These are phyloP conservation scores for Arthrobotrys entomopaga DNA, from an alignment of 2,329 filamentous ascomycete genomes.

Conservation along the genomic window DNA sequence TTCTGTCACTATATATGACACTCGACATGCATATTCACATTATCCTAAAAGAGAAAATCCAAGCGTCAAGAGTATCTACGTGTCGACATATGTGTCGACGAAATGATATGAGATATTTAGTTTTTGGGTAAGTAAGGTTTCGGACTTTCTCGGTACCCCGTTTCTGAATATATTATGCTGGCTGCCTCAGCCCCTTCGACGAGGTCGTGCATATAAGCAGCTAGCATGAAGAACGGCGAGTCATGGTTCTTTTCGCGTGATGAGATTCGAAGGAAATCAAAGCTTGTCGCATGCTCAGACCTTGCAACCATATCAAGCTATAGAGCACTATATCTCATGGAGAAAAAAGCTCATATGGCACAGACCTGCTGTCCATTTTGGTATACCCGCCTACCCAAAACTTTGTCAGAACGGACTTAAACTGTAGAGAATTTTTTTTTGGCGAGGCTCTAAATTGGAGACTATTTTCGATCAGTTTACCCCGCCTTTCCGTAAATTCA, in stretches of 20 bases:
- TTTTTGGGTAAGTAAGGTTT: background rate
- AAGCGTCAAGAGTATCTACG: constrained; percentile 26
- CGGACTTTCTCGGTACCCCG: background rate
- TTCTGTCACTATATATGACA: constrained; percentile 32
- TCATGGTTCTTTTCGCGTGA: no score
- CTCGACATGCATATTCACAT: constrained; percentile 11
- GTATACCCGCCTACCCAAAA: background rate
- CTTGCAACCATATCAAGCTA: background rate
- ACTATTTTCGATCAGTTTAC: constrained; percentile 29
- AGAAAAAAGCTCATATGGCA: constrained; percentile 13
- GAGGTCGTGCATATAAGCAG: background rate
- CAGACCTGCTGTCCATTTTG: constrained; percentile 1
- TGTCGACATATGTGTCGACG: constrained; percentile 42
- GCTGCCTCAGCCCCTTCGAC: background rate
- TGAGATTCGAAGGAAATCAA: no score
- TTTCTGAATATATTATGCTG: background rate
- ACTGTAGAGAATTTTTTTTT: constrained; percentile 19
- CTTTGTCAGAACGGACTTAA: background rate
- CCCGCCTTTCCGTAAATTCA: constrained; percentile 43
- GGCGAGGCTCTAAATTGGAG: constrained; percentile 18
- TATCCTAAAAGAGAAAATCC: constrained; percentile 16
- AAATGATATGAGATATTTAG: constrained; percentile 1
- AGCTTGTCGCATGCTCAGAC: background rate
- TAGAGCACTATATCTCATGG: background rate
- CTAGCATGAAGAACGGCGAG: no score